Evolutionary conservation across 805 yeast species (phyloP), one percentile per base, ranked within the genome.

Genomic region (Candida pseudoglaebosa): DNA sequence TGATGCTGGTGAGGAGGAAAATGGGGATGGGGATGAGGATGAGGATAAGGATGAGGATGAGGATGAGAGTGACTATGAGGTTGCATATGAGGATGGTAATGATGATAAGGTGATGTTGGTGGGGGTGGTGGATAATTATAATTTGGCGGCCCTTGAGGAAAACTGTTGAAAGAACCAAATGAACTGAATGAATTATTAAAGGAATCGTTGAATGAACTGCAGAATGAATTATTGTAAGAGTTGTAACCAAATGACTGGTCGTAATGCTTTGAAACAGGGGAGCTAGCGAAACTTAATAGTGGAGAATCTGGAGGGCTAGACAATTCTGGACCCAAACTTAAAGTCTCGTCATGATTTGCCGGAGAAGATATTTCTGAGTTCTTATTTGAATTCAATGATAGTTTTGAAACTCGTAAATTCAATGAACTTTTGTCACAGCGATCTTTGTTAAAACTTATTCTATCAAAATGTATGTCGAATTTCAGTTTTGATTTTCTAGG

Each of bases 351-450:
- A 22, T 22, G 26, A 12, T 22, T 22, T 8, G 26, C 8, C 12
- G 26, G 18, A n/a, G 37, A 16, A 7, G 37, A 29, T 4, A 34
- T 28, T 20, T 35, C 28, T 14, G 37, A 17, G 13, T 34, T 36
- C 18, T 20, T 22, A 16, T 17, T 24, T 4, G 43, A 22, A 7
- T 39, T 26, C 7, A 41, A 16, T 21, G 37, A 24, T n/a, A 33
- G 34, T 24, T 32, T 37, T 8, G 22, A 4, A 34, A 32, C 15
- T 39, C 39, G 28, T 36, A 41, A 18, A 53, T 20, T 2, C n/a
- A 21, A 19, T 17, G 42, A 38, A 3, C 65, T 52, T 41, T 56
- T 53, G 31, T 67, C 73, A 46, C 73, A 67, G 31, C 73, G 51
- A 44, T 67, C 73, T 31, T 51, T 57, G 32, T 52, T 56, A 39